Base-by-base conservation (phyloP, 2,329 filamentous ascomycete genomes). In the Juglanconis oblonga region DNA sequence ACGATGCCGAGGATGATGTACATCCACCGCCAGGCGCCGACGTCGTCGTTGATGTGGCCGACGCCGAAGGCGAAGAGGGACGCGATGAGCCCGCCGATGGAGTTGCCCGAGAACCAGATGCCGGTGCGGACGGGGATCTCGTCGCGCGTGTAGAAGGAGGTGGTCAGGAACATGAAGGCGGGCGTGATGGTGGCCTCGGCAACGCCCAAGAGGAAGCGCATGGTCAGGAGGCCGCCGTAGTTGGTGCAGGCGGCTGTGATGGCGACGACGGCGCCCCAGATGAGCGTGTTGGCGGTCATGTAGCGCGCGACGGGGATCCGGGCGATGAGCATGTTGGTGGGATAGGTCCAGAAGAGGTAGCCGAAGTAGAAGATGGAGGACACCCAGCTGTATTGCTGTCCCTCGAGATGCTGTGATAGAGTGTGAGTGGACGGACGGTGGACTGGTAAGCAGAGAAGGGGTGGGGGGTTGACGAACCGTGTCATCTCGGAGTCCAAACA, bases 1-100 rank as follows among this genome's bases (percentile, higher is more conserved):
- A 71, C 67, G 0, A 75, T 59, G 1, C 84, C 83, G 1, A 85
- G 74, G 33, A 85, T 73, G 61, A 83, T 81, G 67, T 83, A 86
- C 78, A 87, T 81, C 79, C 80, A 84, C 54, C 78, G 75, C 82
- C 83, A 86, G 3, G 80, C 78, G 17, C 72, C 74, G 14, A 85
- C 66, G 11, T 68, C 61, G 52, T 77, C 71, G 35, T 24, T 29
- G 47, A 85, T 75, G 62, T 87, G 83, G 0, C 84, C 84, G 7
- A 86, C 72, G 2, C 78, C 83, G 61, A 82, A 87, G 2, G 82
- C 81, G 7, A 85, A 70, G 2, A 84, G 69, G 33, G 78, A 81
- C 2, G 80, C 77, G 1, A 77, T 59, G 61, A 82, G 68, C 6
- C 79, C 79, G 6, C 79, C 80, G 14, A 79, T 72, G 1, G 77